These are phyloP conservation scores for Fonsecaea pedrosoi DNA, from an alignment of 2,329 filamentous ascomycete species.

Conservation along the genomic window DNA sequence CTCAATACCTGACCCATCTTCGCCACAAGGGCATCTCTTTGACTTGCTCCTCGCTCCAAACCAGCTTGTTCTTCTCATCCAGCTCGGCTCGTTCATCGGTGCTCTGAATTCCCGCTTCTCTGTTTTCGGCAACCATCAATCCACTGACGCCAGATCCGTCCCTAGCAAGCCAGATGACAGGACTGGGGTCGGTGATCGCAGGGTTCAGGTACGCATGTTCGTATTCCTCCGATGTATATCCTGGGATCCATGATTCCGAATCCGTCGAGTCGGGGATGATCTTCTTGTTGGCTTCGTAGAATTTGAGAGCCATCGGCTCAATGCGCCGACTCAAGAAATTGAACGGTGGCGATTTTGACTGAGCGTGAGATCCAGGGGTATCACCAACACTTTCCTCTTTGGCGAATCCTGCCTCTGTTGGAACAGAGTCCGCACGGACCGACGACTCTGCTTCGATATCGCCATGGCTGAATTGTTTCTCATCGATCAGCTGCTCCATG, in stretches of 20 bases:
- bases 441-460: constrained; percentile 26
- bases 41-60: constrained; percentile 63
- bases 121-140: constrained; percentile 77
- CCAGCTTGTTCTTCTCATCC: constrained; percentile 71
- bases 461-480: constrained; percentile 31
- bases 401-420: constrained; percentile 19
- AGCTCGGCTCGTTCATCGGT: constrained; percentile 77
- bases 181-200: constrained; percentile 66
- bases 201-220: constrained; percentile 76
- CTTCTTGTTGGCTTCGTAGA: constrained; percentile 42
- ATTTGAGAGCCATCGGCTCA: constrained; percentile 31
- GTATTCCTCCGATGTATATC: constrained; percentile 68
- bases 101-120: constrained; percentile 70
- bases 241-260: constrained; percentile 67
- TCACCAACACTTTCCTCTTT: constrained; percentile 39
- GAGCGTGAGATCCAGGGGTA: constrained; percentile 12
- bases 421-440: constrained; percentile 29
- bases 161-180: constrained; percentile 80
- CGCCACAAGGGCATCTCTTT: constrained; percentile 33
- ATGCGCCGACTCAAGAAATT: constrained; percentile 30
- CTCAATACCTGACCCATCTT: constrained; percentile 32
- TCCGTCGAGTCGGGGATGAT: constrained; percentile 69
- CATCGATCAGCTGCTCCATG: constrained; percentile 30
- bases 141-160: constrained; percentile 75
- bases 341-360: constrained; percentile 38